These are phyloP conservation scores for Talaromyces rugulosus DNA, from an alignment of 2,329 filamentous ascomycete genomes.

Conservation along the genomic window DNA sequence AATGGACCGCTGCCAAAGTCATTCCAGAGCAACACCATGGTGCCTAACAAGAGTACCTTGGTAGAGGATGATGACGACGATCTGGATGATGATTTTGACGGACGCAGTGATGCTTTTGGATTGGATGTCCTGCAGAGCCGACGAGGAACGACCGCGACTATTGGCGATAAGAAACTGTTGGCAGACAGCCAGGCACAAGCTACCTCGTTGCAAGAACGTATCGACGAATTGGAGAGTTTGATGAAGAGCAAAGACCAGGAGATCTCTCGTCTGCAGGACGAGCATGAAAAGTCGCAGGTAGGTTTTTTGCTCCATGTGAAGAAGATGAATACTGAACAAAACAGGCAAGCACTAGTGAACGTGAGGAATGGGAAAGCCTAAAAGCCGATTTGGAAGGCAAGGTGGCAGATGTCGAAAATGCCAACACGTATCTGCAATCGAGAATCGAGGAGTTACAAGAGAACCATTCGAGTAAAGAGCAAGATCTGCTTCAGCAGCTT, in stretches of 20 bases:
- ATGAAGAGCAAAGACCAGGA: conserved; percentile 70
- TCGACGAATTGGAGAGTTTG: conserved; percentile 66
- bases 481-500: conserved; percentile 61
- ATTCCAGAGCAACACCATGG: conserved; percentile 91
- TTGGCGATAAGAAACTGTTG: conserved; percentile 65
- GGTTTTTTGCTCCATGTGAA: conserved; percentile 2
- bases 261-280: conserved; percentile 57
- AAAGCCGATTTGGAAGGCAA: conserved; percentile 67
- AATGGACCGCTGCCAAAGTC: conserved; percentile 80
- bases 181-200: conserved; percentile 79
- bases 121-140: conserved; percentile 48
- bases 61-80: conserved; percentile 82
- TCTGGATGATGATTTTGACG: conserved; percentile 53
- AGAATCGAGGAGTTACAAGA: conserved; percentile 71
- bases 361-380: conserved; percentile 64
- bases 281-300: conserved; percentile 50
- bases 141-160: conserved; percentile 46
- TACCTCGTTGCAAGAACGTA: conserved; percentile 66
- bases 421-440: conserved; percentile 74
- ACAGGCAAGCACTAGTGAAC: conserved; percentile 55
- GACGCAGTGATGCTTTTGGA: conserved; percentile 61
- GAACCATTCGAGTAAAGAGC: conserved; percentile 62
- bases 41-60: conserved; percentile 97
- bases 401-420: conserved; percentile 66
- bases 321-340: conserved; percentile 6